These are phyloP conservation scores for Geotrichum carabidarum DNA, from an alignment of 1,139 yeast species.

Conservation along the genomic window DNA sequence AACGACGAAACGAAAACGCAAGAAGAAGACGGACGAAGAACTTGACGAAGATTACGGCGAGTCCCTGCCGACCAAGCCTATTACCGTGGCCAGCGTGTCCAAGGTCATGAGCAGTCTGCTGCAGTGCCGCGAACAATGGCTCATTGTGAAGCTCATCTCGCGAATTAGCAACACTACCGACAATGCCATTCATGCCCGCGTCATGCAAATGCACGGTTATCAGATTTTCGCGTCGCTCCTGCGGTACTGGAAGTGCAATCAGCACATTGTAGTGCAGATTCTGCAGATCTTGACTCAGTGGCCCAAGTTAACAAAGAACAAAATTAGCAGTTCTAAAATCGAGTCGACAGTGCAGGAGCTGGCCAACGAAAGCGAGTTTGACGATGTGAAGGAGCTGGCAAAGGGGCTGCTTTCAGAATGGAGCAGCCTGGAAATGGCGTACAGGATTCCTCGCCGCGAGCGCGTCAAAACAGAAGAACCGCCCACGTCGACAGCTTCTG, in stretches of 20 bases:
- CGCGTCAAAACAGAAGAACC: slow-evolving; percentile 11
- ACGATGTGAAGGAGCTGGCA: slow-evolving; percentile 39
- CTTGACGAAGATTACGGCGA: slow-evolving; percentile 54
- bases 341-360: slow-evolving; percentile 58
- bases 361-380: slow-evolving; percentile 31
- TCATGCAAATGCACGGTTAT: slow-evolving; percentile 82
- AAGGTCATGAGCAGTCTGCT: slow-evolving; percentile 77
- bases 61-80: slow-evolving; percentile 50
- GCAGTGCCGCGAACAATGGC: slow-evolving; percentile 67
- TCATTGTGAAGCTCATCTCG: slow-evolving; percentile 60
- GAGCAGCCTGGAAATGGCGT: slow-evolving; percentile 74
- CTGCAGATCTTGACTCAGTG: slow-evolving; percentile 59
- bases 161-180: slow-evolving; percentile 59
- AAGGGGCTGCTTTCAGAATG: slow-evolving; percentile 55
- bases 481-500: background rate
- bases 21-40: slow-evolving; percentile 51
- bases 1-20: slow-evolving; percentile 46
- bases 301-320: slow-evolving; percentile 80
- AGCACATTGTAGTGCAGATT: slow-evolving; percentile 41
- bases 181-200: slow-evolving; percentile 50
- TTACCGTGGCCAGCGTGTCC: slow-evolving; percentile 53
- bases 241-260: slow-evolving; percentile 39
- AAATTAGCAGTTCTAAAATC: slow-evolving; percentile 72
- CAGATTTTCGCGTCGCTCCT: slow-evolving; percentile 65
- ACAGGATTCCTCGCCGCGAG: slow-evolving; percentile 64